Percentiles rank a stretch among this genome's conserved stretches.
phyloP scores from a whole-genome alignment of 2,329 filamentous ascomycete species.

The Talaromyces sp. region DNA sequence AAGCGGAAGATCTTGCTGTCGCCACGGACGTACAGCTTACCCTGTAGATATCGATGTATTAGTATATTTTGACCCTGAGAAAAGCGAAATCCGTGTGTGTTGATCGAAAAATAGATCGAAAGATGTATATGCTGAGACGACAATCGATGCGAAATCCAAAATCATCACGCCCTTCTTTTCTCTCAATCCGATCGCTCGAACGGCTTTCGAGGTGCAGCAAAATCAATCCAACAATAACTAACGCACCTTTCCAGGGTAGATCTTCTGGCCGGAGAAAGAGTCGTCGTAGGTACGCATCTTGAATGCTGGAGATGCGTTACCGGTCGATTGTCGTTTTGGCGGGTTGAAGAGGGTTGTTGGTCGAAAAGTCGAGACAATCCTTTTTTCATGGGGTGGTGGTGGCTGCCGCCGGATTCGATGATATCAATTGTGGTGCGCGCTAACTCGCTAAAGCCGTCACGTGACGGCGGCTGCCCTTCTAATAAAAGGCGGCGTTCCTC shows the following conservation, averaged over 20 bases:
- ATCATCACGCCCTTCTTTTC: background rate
- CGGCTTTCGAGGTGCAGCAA: background rate
- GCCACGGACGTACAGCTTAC: constrained; percentile 98
- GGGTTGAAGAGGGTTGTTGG: constrained; percentile 36
- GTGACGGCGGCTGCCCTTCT: constrained; percentile 40
- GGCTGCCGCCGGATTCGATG: constrained; percentile 15
- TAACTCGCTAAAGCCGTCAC: constrained; percentile 42
- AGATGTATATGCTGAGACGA: background rate
- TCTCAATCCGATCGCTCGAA: constrained; percentile 8
- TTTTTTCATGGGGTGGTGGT: constrained; percentile 1
- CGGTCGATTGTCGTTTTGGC: constrained; percentile 37
- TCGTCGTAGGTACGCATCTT: constrained; percentile 75
- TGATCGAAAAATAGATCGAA: background rate
- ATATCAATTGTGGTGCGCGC: constrained; percentile 38
- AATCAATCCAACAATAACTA: constrained; percentile 20
- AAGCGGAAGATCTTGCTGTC: constrained; percentile 99
- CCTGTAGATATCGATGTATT: constrained; percentile 53
- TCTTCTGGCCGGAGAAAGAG: constrained; percentile 70
- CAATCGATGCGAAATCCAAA: background rate
- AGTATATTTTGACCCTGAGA: background rate
- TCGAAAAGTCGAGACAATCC: constrained; percentile 31
- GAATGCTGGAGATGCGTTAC: constrained; percentile 47
- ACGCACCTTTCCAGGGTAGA: constrained; percentile 74
- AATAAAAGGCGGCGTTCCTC: background rate
- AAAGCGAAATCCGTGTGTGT: background rate